phyloP scores from a whole-genome alignment of 768 basidiomycete species.

The Lyophyllum atratum region DNA sequence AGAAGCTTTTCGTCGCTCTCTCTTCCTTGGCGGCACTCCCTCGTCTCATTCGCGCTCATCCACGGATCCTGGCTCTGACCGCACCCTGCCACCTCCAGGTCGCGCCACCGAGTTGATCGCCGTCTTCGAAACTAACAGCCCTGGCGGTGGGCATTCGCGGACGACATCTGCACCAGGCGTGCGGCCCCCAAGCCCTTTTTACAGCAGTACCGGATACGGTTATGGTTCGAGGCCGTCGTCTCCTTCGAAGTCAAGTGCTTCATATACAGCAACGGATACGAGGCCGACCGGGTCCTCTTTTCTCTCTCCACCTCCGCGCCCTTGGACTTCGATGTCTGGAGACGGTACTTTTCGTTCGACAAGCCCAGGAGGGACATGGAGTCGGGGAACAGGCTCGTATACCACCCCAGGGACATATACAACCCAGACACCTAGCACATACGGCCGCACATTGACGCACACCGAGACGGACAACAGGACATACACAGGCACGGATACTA shows the following conservation, averaged over 20 bases:
- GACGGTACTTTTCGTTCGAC: constrained; percentile 27
- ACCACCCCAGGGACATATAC: constrained; percentile 34
- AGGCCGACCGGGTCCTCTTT: constrained; percentile 40
- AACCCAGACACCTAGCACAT: constrained; percentile 39
- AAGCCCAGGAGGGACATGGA: constrained; percentile 24
- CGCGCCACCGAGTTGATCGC: constrained; percentile 74
- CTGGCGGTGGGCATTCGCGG: constrained; percentile 51
- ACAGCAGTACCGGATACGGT: constrained; percentile 32
- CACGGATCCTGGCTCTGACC: constrained; percentile 56
- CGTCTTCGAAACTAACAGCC: constrained; percentile 58
- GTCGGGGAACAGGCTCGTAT: constrained; percentile 33
- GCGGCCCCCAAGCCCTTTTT: constrained; percentile 38
- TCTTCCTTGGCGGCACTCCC: constrained; percentile 37
- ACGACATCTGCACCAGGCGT: constrained; percentile 53
- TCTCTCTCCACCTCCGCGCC: constrained; percentile 49
- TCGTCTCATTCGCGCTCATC: constrained; percentile 54
- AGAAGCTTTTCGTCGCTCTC: constrained; percentile 50
- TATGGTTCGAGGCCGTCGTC: constrained; percentile 47
- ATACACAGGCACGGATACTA: constrained; percentile 26
- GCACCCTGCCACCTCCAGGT: constrained; percentile 50
- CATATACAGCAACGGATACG: constrained; percentile 36
- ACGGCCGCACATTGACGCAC: constrained; percentile 26
- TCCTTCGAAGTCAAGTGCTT: constrained; percentile 44
- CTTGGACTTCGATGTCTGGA: constrained; percentile 32
- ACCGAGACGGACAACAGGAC: constrained; percentile 28